These are phyloP conservation scores for Aurantiochytrium sp. DNA, from an alignment of 108 stramenopile species.

Conservation along the genomic window DNA sequence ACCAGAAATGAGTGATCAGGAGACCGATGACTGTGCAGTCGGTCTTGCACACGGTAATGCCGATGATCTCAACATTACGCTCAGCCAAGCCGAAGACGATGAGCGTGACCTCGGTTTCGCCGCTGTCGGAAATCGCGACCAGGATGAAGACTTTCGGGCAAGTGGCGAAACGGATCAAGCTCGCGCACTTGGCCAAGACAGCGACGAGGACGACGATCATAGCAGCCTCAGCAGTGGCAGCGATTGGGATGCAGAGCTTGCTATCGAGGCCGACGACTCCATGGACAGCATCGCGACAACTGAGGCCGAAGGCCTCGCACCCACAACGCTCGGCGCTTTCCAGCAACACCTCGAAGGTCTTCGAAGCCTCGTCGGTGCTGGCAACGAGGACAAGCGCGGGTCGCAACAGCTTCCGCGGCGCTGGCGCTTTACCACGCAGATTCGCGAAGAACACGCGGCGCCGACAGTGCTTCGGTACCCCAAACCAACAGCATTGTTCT, in stretches of 20 bases:
- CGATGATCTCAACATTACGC: no score
- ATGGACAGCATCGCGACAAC: neutral
- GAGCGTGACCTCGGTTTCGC: no score
- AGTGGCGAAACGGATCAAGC: no score
- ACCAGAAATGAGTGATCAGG: no score
- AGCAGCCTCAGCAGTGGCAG: neutral
- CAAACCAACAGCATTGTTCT: neutral
- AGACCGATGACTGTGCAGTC: no score
- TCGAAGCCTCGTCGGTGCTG: neutral
- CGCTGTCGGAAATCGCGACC: no score
- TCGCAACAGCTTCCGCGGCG: neutral
- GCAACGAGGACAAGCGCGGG: neutral
- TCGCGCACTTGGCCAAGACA: neutral
- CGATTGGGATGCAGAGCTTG: conserved; percentile 3
- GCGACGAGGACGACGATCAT: neutral
- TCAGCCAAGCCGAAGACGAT: no score
- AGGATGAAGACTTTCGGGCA: neutral
- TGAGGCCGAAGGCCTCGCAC: neutral
- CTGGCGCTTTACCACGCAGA: conserved; percentile 1
- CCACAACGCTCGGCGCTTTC: neutral
- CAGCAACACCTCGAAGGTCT: conserved; percentile 10
- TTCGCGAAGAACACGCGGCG: neutral
- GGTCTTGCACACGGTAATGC: no score
- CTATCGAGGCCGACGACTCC: neutral
- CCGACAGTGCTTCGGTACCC: neutral